Percentiles rank a stretch among this genome's conserved stretches.
Conservation (phyloP, 371 early-diverging fungal species). For the Homolaphlyctis polyrhiza region DNA sequence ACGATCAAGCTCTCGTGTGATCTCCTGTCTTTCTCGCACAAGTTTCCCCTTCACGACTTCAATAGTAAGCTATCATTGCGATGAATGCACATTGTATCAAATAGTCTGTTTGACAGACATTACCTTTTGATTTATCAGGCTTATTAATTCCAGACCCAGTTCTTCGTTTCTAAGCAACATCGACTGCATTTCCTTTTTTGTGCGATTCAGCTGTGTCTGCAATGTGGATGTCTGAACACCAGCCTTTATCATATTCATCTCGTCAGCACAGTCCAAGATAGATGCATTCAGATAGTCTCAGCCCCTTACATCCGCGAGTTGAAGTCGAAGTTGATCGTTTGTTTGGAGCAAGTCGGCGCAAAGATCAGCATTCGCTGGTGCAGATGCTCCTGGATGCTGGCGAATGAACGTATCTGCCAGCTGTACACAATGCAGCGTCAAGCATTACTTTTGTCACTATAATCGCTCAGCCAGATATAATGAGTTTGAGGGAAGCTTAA, state of each 20-base stretch:
- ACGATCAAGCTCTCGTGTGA: background rate
- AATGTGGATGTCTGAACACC: background rate
- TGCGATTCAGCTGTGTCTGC: background rate
- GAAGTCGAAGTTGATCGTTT: background rate
- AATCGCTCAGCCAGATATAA: no score
- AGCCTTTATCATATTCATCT: background rate
- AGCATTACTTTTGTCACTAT: no score
- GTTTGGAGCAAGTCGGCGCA: background rate
- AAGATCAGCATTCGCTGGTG: background rate
- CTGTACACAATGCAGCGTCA: no score
- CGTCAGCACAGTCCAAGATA: background rate
- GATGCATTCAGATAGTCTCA: background rate
- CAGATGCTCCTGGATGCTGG: background rate
- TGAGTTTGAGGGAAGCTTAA: no score
- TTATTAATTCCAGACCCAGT: slow-evolving; percentile 2
- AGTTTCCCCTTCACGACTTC: background rate
- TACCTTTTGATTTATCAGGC: slow-evolving; percentile 2
- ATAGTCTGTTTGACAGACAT: background rate
- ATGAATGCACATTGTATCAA: background rate
- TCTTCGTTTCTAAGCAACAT: slow-evolving; percentile 1
- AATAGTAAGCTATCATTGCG: background rate
- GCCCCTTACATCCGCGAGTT: background rate
- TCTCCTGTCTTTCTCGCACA: background rate
- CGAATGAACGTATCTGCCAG: no score
- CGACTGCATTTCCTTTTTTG: background rate